Base-by-base conservation (phyloP, 2,329 filamentous ascomycete genomes). In the Fusarium luffae region DNA sequence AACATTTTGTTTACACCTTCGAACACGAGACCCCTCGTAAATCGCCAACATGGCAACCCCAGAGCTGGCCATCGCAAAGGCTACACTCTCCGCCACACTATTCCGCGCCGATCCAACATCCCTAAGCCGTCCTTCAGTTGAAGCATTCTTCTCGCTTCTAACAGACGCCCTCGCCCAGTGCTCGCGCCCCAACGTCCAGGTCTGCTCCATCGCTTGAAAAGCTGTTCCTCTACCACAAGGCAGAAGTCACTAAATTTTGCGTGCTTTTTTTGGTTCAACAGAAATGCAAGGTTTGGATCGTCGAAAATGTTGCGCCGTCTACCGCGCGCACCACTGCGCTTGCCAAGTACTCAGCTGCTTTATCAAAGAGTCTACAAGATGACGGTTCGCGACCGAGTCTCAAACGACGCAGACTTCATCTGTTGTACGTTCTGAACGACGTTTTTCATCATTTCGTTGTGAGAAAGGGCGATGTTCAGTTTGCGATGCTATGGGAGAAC, bases 211-310 rank as follows among this genome's bases (percentile, higher is more conserved):
- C 64, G 69, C 73, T 76, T 69, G 66, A 69, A 67, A 73, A 70
- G 68, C 69, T 69, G 46, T 66, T 75, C 70, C 72, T 56, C 67
- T 64, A 66, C 49, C 63, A 60, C 62, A 60, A 64, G 63, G 54
- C 70, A 75, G 71, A 75, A 66, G 64, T 63, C 70, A 73, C 74
- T 75, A 75, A 75, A 74, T 62, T 73, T 72, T 75, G 50, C 46
- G 60, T 59, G 54, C 66, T 55, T 65, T 71, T 64, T 71, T 67
- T 66, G 69, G 63, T 79, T 30, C 28, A 30, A 82, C 88, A 97
- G 94, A 92, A 89, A 85, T 94, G 92, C 87, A 97, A 94, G 87
- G 85, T 88, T 81, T 97, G 93, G 93, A 90, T 95, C 75, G 81
- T 94, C 77, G 86, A 86, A 74, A 88, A 93, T 82, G 84, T 95